A percentile compares a stretch with the other conserved stretches of the same genome.
phyloP scores from a whole-genome alignment of 371 early-diverging fungal genomes.

The Haplosporangium sp. region DNA sequence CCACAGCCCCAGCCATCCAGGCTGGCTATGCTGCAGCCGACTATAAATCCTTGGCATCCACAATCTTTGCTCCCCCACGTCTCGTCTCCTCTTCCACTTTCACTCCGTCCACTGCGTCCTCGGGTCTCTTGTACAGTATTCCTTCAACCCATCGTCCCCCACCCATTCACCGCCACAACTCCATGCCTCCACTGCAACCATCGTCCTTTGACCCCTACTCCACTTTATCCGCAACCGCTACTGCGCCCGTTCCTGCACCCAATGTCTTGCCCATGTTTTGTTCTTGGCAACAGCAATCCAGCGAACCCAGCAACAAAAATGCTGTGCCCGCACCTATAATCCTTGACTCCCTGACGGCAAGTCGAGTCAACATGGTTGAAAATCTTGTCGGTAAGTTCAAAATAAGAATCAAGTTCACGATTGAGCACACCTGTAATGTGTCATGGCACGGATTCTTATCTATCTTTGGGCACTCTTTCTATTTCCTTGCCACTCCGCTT shows the following conservation, averaged over 20 bases:
- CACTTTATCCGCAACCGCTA: constrained; percentile 20
- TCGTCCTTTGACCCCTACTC: constrained; percentile 38
- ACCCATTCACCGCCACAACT: neutral
- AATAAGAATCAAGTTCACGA: no score
- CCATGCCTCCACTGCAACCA: constrained; percentile 26
- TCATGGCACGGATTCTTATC: neutral
- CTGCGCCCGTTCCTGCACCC: constrained; percentile 15
- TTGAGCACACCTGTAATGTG: no score
- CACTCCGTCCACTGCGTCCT: constrained; percentile 3
- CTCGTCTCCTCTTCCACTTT: neutral
- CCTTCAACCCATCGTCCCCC: no score
- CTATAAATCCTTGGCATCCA: constrained; percentile 19
- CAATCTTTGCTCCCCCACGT: constrained; percentile 15
- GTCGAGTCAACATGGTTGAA: constrained; percentile 42
- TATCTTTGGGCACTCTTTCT: neutral
- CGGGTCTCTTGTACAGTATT: constrained; percentile 1
- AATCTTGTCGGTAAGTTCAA: constrained; percentile 42
- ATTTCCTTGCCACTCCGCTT: neutral
- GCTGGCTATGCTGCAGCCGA: neutral
- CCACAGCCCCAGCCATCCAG: neutral
- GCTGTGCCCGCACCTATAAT: constrained; percentile 30
- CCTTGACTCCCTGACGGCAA: constrained; percentile 36
- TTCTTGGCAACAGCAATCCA: constrained; percentile 33
- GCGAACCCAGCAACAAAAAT: neutral
- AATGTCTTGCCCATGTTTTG: constrained; percentile 25